Evolutionary conservation across 495 filamentous ascomycete genomes (phyloP).

Genomic region (Penicillium flavigenum): DNA sequence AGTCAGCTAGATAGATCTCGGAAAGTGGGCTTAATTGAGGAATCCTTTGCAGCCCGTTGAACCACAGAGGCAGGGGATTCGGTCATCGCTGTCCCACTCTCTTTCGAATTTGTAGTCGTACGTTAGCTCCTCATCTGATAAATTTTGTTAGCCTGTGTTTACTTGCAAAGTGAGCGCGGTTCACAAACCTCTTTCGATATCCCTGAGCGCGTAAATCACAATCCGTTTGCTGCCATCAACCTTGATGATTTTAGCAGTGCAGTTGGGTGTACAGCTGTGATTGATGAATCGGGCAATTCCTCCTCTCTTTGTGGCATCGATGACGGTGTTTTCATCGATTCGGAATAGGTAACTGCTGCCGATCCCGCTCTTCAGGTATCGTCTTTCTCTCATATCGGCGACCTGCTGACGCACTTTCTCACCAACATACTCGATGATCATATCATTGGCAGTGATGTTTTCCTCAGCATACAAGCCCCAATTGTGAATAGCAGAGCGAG

Average conservation of each 20-base stretch:
- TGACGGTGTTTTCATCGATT: constrained; percentile 95
- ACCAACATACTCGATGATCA: constrained; percentile 99
- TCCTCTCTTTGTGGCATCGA: constrained; percentile 97
- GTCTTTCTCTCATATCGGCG: constrained; percentile 86
- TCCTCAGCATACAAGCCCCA: constrained; percentile 98
- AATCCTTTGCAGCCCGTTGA: constrained; percentile 97
- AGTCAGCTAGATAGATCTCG: constrained; percentile 4
- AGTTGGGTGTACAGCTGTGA: constrained; percentile 96
- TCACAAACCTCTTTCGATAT: constrained; percentile 90
- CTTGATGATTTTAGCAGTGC: constrained; percentile 99
- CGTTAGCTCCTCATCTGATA: constrained; percentile 90
- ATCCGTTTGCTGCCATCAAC: constrained; percentile 99
- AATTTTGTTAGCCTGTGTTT: constrained; percentile 36
- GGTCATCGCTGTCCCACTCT: constrained; percentile 89
- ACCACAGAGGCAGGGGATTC: constrained; percentile 95
- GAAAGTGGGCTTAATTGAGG: constrained; percentile 67
- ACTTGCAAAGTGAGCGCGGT: background rate
- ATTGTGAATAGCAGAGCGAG: constrained; percentile 95
- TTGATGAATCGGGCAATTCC: constrained; percentile 99
- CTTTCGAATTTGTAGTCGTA: constrained; percentile 99
- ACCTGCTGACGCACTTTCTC: constrained; percentile 96
- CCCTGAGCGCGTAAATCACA: constrained; percentile 94
- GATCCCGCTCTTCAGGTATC: constrained; percentile 93
- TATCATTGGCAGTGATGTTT: constrained; percentile 94
- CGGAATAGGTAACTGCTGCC: constrained; percentile 97